Evolutionary conservation across 169 alveolate species (phyloP).

Genomic region (Ichthyophthirius multifiliis): DNA sequence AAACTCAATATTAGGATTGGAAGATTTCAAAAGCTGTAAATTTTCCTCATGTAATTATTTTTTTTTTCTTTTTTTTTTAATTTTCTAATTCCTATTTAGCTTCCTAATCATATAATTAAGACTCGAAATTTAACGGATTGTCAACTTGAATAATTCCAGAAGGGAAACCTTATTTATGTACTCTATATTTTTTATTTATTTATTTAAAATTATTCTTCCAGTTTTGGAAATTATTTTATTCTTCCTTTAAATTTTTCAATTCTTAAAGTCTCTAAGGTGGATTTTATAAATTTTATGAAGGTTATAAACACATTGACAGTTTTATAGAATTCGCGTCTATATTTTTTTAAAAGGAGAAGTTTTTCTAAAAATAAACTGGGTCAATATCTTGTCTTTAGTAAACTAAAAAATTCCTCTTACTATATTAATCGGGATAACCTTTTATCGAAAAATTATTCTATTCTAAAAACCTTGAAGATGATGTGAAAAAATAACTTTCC

Average conservation of each 20-base stretch:
- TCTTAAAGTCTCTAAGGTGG: not conserved
- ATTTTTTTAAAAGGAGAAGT: not conserved
- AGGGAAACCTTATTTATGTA: not conserved
- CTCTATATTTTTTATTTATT: not conserved
- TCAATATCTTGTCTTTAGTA: not conserved
- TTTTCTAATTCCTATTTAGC: not conserved
- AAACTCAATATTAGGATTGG: not conserved
- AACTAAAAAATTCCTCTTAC: not conserved
- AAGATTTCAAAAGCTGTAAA: not conserved
- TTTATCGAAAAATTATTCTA: not conserved
- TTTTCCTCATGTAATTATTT: not conserved
- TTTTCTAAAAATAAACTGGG: not conserved
- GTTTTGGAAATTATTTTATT: not conserved
- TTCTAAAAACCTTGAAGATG: not conserved
- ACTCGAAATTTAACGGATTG: not conserved
- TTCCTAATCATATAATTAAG: not conserved
- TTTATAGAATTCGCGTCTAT: not conserved
- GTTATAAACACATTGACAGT: not conserved
- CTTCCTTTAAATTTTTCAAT: not conserved
- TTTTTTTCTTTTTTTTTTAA: not conserved
- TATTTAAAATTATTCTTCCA: not conserved
- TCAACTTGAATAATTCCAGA: constrained; percentile 7
- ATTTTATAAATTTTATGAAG: not conserved
- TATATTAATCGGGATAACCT: not conserved
- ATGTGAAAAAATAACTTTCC: not conserved